Evolutionary conservation across 345 rosid genomes (phyloP).

Genomic region (Linum trigynum): DNA sequence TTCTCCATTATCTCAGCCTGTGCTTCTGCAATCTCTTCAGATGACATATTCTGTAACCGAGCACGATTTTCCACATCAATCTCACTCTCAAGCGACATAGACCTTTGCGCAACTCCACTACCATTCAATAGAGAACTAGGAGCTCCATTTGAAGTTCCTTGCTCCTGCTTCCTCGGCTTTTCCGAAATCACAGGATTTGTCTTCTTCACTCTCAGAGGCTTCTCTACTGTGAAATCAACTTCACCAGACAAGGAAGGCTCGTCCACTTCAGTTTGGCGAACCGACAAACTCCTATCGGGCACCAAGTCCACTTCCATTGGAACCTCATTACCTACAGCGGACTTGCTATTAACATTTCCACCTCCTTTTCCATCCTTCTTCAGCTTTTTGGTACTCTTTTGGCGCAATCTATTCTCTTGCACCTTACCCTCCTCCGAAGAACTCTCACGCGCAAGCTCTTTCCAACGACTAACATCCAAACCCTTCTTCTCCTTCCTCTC

Average conservation of each 20-base stretch:
- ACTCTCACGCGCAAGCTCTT: conserved; percentile 15
- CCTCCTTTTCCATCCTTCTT: conserved; percentile 12
- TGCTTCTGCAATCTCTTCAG: conserved; percentile 69
- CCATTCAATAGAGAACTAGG: conserved; percentile 23
- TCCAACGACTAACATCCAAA: conserved; percentile 47
- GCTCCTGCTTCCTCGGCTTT: conserved; percentile 10
- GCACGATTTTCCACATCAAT: conserved; percentile 71
- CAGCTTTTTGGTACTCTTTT: conserved; percentile 16
- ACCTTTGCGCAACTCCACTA: conserved; percentile 23
- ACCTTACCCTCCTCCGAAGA: background rate
- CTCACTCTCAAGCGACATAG: conserved; percentile 52
- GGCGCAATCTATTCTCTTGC: conserved; percentile 4
- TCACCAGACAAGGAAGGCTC: conserved; percentile 11
- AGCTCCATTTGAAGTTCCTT: conserved; percentile 13
- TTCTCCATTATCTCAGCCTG: conserved; percentile 72
- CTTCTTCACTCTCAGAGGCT: conserved; percentile 11
- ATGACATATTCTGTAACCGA: conserved; percentile 55
- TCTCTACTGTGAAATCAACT: conserved; percentile 8
- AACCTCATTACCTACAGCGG: conserved; percentile 14
- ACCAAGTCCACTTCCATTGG: conserved; percentile 14
- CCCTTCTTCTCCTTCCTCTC: conserved; percentile 55
- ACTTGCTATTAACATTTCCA: conserved; percentile 9
- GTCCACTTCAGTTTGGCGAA: conserved; percentile 9
- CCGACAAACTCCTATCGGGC: conserved; percentile 7
- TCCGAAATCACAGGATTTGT: conserved; percentile 9